Conservation (phyloP, 2,329 filamentous ascomycete species). For the Cladosporium sp. region DNA sequence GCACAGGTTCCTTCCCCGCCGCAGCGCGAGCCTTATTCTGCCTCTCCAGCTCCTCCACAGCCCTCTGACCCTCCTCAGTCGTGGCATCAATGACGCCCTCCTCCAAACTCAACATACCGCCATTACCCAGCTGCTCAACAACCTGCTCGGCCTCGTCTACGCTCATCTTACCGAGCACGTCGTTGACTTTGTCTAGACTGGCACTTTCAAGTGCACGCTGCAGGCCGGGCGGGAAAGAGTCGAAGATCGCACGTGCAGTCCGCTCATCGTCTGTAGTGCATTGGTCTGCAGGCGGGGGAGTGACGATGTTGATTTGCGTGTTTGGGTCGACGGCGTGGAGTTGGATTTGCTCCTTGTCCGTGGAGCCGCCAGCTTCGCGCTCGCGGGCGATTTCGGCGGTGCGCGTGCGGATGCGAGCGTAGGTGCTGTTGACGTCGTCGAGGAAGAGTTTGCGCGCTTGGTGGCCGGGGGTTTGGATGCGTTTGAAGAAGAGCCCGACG, state of each 20-base stretch:
- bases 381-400: conserved; percentile 67
- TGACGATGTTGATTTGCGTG: conserved; percentile 85
- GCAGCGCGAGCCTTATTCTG: conserved; percentile 58
- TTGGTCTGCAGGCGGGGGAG: conserved; percentile 70
- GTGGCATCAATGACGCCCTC: conserved; percentile 91
- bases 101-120: conserved; percentile 84
- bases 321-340: conserved; percentile 85
- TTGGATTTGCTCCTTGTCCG: conserved; percentile 89
- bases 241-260: conserved; percentile 69
- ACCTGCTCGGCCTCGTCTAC: conserved; percentile 83
- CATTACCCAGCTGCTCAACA: conserved; percentile 73
- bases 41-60: conserved; percentile 48
- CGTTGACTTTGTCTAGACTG: conserved; percentile 82
- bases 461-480: conserved; percentile 83
- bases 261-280: conserved; percentile 58
- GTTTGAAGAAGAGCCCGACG: conserved; percentile 90
- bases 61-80: conserved; percentile 34
- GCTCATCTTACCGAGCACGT: conserved; percentile 81
- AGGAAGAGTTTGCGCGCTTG: conserved; percentile 86
- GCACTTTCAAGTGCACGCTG: conserved; percentile 79
- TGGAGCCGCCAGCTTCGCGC: conserved; percentile 45
- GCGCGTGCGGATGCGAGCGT: conserved; percentile 72
- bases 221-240: conserved; percentile 75
- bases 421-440: conserved; percentile 88
- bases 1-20: not conserved